Evolutionary conservation across 2,329 filamentous ascomycete genomes (phyloP), one percentile per base, ranked within the genome.

Genomic region (Scopulariopsis brevicaulis): DNA sequence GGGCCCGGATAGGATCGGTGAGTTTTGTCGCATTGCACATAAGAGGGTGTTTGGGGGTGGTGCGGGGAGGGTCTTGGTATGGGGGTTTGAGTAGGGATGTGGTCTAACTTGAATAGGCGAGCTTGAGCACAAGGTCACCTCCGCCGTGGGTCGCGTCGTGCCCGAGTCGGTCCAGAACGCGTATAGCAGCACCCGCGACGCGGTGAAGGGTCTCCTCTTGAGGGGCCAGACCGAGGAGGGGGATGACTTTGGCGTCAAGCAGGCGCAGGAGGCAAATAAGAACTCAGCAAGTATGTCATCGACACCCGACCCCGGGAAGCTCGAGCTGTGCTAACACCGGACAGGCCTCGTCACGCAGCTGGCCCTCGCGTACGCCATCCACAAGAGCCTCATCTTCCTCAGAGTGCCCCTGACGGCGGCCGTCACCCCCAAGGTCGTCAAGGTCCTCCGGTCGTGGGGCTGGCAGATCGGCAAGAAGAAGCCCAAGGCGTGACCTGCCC

Each of bases 311-410:
- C 15, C 24, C 2, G 11, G 20, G 10, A 50, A 20, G 3, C n/a
- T 24, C 7, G 46, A 6, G 28, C 28, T 32, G 20, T 50, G 46
- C 46, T 50, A 24, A 50, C 11, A 24, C 20, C 51, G 4, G 46
- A 32, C 62, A 86, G 83, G 83, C 64, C 70, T 86, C 37, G 82
- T 78, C 56, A 97, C 94, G 10, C 91, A 96, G 69, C 77, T 99
- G 34, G 91, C 90, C 18, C 80, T 99, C 54, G 94, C 94, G 14
- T 99, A 99, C 68, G 93, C 93, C 32, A 90, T 99, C 59, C 94
- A 99, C 78, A 99, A 99, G 75, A 95, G 89, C 65, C 90, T 97
- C 71, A 96, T 99, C 66, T 96, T 99, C 71, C 72, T 97, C 63
- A 84, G 94, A n/a, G 90, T 99, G 11, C 94, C 94, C 10, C 74